A percentile compares a stretch with the other conserved stretches of the same genome.
Evolutionary conservation across 2,329 filamentous ascomycete species (phyloP).

Genomic region (Phaeomoniella chlamydospora): DNA sequence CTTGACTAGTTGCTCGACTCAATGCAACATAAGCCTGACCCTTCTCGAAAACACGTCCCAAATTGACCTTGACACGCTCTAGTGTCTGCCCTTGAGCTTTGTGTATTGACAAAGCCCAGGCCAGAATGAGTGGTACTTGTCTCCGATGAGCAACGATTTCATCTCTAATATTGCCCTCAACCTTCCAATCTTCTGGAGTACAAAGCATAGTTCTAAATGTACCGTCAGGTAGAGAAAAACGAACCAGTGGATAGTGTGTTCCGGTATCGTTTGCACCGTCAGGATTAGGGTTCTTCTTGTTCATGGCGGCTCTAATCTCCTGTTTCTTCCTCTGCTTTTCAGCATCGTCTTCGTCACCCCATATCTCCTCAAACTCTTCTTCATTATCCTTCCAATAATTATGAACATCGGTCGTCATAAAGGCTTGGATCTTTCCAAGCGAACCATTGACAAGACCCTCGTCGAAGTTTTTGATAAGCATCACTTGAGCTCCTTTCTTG

Average conservation of each 20-base stretch:
- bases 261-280: conserved; percentile 32
- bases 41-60: conserved; percentile 88
- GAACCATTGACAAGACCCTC: conserved; percentile 89
- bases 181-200: conserved; percentile 84
- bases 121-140: conserved; percentile 77
- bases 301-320: conserved; percentile 37
- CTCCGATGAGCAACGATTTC: conserved; percentile 79
- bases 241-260: conserved; percentile 65
- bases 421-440: conserved; percentile 68
- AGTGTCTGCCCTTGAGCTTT: conserved; percentile 94
- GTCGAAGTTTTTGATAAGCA: conserved; percentile 99
- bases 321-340: conserved; percentile 17
- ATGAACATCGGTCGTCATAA: conserved; percentile 57
- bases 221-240: conserved; percentile 69
- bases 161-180: conserved; percentile 80
- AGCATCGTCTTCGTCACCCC: conserved; percentile 27
- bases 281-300: conserved; percentile 32
- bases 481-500: conserved; percentile 89
- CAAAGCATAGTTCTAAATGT: conserved; percentile 64
- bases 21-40: conserved; percentile 95
- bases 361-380: conserved; percentile 35
- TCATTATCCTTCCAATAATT: conserved; percentile 44
- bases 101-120: conserved; percentile 95
- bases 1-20: conserved; percentile 77
- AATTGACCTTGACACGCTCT: conserved; percentile 84